A percentile compares a stretch with the other conserved stretches of the same genome.
phyloP scores from a whole-genome alignment of 1,139 yeast genomes.

The Suhomyces taliae region DNA sequence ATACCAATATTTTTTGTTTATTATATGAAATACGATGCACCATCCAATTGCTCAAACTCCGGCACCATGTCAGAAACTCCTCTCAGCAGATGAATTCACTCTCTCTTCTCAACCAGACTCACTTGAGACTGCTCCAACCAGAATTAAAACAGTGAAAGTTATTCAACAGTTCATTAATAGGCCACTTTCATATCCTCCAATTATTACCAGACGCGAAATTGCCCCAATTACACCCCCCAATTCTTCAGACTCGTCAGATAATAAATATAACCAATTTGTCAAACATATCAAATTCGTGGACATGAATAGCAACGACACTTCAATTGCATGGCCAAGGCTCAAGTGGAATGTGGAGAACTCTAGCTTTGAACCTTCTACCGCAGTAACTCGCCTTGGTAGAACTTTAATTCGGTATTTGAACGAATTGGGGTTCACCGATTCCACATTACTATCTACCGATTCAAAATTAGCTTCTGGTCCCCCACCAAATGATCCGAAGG shows the following conservation, averaged over 20 bases:
- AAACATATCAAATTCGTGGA: slow-evolving; percentile 1
- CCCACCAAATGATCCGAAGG: neutral
- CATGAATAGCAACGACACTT: neutral
- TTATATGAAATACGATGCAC: neutral
- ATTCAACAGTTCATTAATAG: neutral
- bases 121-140: neutral
- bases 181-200: neutral
- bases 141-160: neutral
- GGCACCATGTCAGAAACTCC: neutral
- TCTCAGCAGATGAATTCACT: neutral
- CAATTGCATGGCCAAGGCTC: slow-evolving; percentile 5
- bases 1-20: too few species aligned
- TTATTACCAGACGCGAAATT: neutral
- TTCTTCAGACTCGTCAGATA: neutral
- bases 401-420: slow-evolving; percentile 5
- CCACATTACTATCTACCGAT: slow-evolving; percentile 5
- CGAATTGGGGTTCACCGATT: slow-evolving; percentile 9
- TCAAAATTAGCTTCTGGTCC: neutral
- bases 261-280: neutral
- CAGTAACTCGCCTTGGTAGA: slow-evolving; percentile 4
- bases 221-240: neutral
- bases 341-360: neutral
- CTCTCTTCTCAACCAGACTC: neutral
- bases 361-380: slow-evolving; percentile 3
- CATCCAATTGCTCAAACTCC: slow-evolving; percentile 1